These are phyloP conservation scores for Cyberlindnera samutprakarnensis DNA, from an alignment of 805 yeast genomes.

Conservation along the genomic window DNA sequence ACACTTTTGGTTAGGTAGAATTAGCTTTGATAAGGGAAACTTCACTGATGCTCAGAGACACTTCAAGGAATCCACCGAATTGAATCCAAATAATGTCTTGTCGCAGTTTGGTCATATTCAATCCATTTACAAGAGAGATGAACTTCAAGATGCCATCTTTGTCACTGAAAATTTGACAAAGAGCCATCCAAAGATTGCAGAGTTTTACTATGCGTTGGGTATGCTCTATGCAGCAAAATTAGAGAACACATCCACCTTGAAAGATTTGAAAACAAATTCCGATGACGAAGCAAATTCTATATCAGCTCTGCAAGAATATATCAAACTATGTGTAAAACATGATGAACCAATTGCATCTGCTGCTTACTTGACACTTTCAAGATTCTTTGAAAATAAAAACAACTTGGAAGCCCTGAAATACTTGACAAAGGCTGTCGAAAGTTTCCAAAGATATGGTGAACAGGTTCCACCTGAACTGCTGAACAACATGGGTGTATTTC, in stretches of 20 bases:
- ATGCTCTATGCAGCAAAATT: constrained; percentile 44
- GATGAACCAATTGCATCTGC: constrained; percentile 54
- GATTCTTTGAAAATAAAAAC: constrained; percentile 60
- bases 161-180: constrained; percentile 73
- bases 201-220: constrained; percentile 72
- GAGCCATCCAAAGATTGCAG: constrained; percentile 59
- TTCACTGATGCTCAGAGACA: constrained; percentile 61
- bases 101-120: constrained; percentile 84
- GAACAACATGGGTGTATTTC: constrained; percentile 82
- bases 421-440: constrained; percentile 53
- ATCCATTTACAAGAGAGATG: constrained; percentile 67
- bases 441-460: constrained; percentile 26
- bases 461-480: constrained; percentile 49
- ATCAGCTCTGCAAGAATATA: constrained; percentile 59
- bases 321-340: constrained; percentile 49
- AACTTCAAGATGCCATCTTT: constrained; percentile 75
- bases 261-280: constrained; percentile 3
- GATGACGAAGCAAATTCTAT: constrained; percentile 42
- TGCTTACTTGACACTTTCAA: constrained; percentile 64
- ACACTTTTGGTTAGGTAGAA: constrained; percentile 81
- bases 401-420: constrained; percentile 59
- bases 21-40: constrained; percentile 52
- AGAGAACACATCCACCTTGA: constrained; percentile 1
- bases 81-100: constrained; percentile 55
- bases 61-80: constrained; percentile 65